Evolutionary conservation across 2,329 filamentous ascomycete genomes (phyloP).

Genomic region (Cephalotrichum gorgonifer): DNA sequence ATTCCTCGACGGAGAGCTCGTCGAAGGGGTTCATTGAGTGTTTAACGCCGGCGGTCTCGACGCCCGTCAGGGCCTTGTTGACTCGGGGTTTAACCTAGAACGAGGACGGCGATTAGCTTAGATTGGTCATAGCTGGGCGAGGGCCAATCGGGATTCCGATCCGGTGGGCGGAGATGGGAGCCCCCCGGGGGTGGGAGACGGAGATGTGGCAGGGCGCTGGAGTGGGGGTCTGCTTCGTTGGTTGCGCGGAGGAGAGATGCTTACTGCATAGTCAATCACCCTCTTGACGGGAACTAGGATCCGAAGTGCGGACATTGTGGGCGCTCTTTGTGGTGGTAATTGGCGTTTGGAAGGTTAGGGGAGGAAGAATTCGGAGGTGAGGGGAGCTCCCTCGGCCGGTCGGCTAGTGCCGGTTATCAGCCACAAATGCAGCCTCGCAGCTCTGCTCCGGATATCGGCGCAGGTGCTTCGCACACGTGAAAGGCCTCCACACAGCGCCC

Average conservation of each 20-base stretch:
- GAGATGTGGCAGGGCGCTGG: too few species aligned
- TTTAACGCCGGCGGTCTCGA: slow-evolving; percentile 89
- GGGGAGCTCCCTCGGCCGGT: slow-evolving; percentile 2
- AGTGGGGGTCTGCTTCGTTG: too few species aligned
- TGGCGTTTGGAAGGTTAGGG: neutral
- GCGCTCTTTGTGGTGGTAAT: slow-evolving; percentile 7
- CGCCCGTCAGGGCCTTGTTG: slow-evolving; percentile 67
- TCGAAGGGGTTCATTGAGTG: slow-evolving; percentile 99
- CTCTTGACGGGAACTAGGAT: slow-evolving; percentile 75
- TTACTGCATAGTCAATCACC: slow-evolving; percentile 79
- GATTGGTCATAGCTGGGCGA: neutral
- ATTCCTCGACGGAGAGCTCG: slow-evolving; percentile 95
- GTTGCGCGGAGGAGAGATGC: slow-evolving; percentile 22
- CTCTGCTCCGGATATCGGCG: neutral
- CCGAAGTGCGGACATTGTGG: slow-evolving; percentile 51
- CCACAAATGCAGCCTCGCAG: neutral
- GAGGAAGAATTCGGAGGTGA: neutral
- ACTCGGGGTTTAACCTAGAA: slow-evolving; percentile 56
- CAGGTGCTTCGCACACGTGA: neutral
- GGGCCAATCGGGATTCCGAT: neutral
- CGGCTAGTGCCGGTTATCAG: slow-evolving; percentile 4
- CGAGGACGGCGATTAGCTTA: neutral
- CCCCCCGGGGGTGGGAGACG: neutral
- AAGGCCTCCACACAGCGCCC: neutral
- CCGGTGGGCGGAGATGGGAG: neutral